A percentile compares a stretch with the other conserved stretches of the same genome.
Evolutionary conservation across 148 eudicot genomes (phyloP).

Genomic region (Talinum fruticosum): DNA sequence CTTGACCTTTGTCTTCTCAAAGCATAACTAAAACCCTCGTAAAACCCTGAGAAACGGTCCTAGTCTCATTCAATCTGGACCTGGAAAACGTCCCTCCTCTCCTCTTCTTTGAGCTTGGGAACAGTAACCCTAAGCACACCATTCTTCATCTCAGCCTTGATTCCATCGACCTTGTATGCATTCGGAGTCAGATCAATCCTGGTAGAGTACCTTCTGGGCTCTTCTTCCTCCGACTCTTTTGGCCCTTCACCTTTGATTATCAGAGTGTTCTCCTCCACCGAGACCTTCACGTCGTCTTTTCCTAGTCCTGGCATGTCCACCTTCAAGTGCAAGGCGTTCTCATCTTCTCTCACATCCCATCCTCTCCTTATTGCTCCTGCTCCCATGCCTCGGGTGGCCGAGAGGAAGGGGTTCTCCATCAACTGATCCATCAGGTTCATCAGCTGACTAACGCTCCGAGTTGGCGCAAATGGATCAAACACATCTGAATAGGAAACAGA

Average conservation of each 20-base stretch:
- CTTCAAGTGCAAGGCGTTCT: conserved; percentile 44
- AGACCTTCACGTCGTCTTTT: conserved; percentile 69
- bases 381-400: conserved; percentile 7
- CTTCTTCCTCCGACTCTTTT: conserved; percentile 43
- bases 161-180: conserved; percentile 40
- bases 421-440: conserved; percentile 78
- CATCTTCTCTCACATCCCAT: conserved; percentile 63
- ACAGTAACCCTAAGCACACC: conserved; percentile 54
- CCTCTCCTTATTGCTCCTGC: conserved; percentile 33
- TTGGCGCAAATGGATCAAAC: conserved; percentile 65
- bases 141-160: conserved; percentile 61
- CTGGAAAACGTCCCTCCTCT: conserved; percentile 46
- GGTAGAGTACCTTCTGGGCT: conserved; percentile 37
- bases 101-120: conserved; percentile 57
- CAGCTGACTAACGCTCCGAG: conserved; percentile 59
- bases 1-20: background rate
- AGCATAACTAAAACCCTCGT: background rate
- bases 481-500: conserved; percentile 36
- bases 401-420: conserved; percentile 38
- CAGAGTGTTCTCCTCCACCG: conserved; percentile 66
- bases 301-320: conserved; percentile 85
- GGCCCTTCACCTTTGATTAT: conserved; percentile 54
- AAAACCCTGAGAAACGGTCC: background rate
- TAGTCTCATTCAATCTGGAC: conserved; percentile 36
- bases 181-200: conserved; percentile 52